Percentiles rank a stretch among this genome's conserved stretches.
Conservation (phyloP, 1,284 basidiomycete species). For the Apiotrichum mycotoxinovorans region DNA sequence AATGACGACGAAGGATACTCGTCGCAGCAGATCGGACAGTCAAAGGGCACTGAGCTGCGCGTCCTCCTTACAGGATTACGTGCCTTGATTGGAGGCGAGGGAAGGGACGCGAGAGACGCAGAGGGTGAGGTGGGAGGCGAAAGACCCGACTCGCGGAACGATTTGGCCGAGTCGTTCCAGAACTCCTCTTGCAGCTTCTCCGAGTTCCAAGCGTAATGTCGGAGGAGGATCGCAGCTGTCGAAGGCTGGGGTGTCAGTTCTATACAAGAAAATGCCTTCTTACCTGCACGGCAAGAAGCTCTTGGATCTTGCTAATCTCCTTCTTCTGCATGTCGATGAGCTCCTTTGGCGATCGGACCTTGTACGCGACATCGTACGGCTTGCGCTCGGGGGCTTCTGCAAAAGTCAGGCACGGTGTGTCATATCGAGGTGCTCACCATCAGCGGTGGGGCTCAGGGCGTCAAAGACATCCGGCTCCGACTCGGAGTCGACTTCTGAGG, state of each 20-base stretch:
- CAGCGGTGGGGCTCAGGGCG: conserved; percentile 40
- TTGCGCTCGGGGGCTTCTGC: conserved; percentile 40
- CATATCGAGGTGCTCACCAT: conserved; percentile 32
- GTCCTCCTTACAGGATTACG: conserved; percentile 13
- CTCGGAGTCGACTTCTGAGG: conserved; percentile 27
- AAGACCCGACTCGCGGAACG: conserved; percentile 68
- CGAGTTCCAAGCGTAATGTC: conserved; percentile 90
- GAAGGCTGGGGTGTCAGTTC: conserved; percentile 43
- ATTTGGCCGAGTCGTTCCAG: conserved; percentile 76
- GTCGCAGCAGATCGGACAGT: conserved; percentile 88
- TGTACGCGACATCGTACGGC: conserved; percentile 52
- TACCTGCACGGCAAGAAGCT: conserved; percentile 80
- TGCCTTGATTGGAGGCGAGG: conserved; percentile 40
- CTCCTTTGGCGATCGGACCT: conserved; percentile 67
- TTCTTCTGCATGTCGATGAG: conserved; percentile 71
- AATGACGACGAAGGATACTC: conserved; percentile 58
- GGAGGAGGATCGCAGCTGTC: conserved; percentile 73
- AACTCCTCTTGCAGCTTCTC: conserved; percentile 93
- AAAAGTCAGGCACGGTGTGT: conserved; percentile 1
- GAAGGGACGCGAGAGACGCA: conserved; percentile 31
- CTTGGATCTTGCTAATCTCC: conserved; percentile 77
- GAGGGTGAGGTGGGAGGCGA: conserved; percentile 47
- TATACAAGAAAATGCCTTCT: conserved; percentile 46
- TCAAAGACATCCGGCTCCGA: conserved; percentile 45
- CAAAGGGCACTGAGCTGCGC: conserved; percentile 56